These are phyloP conservation scores for Candida boidinii DNA, from an alignment of 805 yeast genomes.

Conservation along the genomic window DNA sequence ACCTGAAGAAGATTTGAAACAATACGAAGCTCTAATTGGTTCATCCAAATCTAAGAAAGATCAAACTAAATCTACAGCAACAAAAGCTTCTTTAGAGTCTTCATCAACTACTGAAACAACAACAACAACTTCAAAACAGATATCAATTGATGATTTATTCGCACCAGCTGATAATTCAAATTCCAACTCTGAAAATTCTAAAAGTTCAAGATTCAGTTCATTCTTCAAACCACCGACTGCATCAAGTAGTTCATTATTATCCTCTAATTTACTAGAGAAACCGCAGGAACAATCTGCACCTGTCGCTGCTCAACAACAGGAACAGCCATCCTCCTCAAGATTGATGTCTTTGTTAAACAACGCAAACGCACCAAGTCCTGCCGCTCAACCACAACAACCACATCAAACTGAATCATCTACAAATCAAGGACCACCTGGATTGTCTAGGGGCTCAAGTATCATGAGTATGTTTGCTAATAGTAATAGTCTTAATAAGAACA, in stretches of 20 bases:
- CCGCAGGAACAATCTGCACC: too few relatives aligned
- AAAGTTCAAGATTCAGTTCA: slow-evolving; percentile 11
- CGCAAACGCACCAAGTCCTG: not conserved
- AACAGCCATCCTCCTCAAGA: slow-evolving; percentile 8
- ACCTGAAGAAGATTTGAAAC: slow-evolving; percentile 17
- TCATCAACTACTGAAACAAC: not conserved
- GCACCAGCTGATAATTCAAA: not conserved
- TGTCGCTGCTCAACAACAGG: not conserved
- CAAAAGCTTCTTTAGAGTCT: not conserved
- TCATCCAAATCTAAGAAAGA: too few relatives aligned
- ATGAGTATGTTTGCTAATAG: too few relatives aligned
- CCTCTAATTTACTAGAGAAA: too few relatives aligned
- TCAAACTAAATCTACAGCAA: not conserved
- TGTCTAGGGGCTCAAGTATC: too few relatives aligned
- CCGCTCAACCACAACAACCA: not conserved
- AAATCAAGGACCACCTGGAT: too few relatives aligned
- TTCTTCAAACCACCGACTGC: slow-evolving; percentile 7
- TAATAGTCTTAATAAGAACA: too few relatives aligned
- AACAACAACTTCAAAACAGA: not conserved
- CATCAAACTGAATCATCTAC: too few relatives aligned
- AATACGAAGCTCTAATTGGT: slow-evolving; percentile 10
- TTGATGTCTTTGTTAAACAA: slow-evolving; percentile 10
- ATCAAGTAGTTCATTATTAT: not conserved
- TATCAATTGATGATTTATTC: slow-evolving; percentile 2
- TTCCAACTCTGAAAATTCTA: not conserved